Evolutionary conservation across 129 eudicot genomes (phyloP).

Genomic region (Heracleum sosnowskyi): DNA sequence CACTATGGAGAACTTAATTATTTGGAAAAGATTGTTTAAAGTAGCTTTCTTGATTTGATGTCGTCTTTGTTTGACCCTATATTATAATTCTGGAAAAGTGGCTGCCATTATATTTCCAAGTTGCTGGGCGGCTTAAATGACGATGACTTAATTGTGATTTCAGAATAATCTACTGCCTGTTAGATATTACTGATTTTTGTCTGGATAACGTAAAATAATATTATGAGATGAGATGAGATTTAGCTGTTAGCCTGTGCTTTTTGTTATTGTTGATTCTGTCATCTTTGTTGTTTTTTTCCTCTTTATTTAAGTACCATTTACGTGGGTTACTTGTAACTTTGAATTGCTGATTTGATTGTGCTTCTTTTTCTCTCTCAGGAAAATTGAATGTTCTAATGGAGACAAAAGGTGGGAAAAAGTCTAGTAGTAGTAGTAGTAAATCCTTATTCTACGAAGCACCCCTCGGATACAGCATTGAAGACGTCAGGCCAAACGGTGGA

Average conservation of each 20-base stretch:
- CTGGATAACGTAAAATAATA: neutral
- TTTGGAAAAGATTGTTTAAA: neutral
- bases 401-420: slow-evolving; percentile 93
- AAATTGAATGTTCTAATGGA: slow-evolving; percentile 90
- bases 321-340: neutral
- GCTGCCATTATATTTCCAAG: neutral
- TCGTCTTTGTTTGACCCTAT: neutral
- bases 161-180: neutral
- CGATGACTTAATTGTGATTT: neutral
- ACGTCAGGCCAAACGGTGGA: slow-evolving; percentile 99
- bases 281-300: no score
- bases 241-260: neutral
- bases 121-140: neutral
- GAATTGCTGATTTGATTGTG: neutral
- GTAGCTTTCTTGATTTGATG: neutral
- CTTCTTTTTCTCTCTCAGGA: slow-evolving; percentile 17
- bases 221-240: no score
- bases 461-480: slow-evolving; percentile 98
- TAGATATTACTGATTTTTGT: neutral
- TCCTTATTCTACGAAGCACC: slow-evolving; percentile 83
- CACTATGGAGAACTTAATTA: neutral
- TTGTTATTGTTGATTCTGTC: neutral
- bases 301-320: neutral
- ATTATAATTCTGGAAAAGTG: neutral
- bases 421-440: slow-evolving; percentile 77